Evolutionary conservation across 768 basidiomycete species (phyloP), one percentile per base, ranked within the genome.

Genomic region (Pisolithus albus): DNA sequence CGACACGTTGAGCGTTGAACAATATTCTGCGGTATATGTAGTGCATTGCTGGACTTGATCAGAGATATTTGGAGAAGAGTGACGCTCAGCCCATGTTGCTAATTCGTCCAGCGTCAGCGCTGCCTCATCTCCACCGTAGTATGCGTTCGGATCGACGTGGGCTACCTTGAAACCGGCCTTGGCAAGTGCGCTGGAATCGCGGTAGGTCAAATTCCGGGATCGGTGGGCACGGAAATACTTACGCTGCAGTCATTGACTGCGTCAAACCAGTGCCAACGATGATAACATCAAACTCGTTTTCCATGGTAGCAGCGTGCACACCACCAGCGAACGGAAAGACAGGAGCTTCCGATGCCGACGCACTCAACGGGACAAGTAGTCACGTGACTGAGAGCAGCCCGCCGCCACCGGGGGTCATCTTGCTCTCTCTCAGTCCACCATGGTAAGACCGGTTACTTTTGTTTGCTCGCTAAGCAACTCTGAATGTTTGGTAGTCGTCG

Each of bases 211-310:
- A 8, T 7, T 30, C 49, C 18, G 26, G 50, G 49, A 32, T 47
- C 34, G 50, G 47, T 24, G 26, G n/a, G 47, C 45, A 48, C 45
- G 47, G 3, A 16, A 0, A 1, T 11, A 30, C 49, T 80, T 71
- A 95, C 92, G 93, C 91, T 57, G 93, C 90, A 47, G 79, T 68
- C 34, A 97, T 90, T 10, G 92, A 92, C 62, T 94, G 85, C 34
- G 85, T 76, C 4, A 97, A 71, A 1, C 86, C 88, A n/a, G 88
- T 90, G 5, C 88, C 87, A 43, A 89, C 65, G 38, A 90, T 71
- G 37, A 86, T 72, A 28, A 80, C 79, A 56, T 91, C 86, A 56
- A 88, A 86, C 36, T 70, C 62, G 53, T 68, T 59, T 2, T 74
- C 69, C 71, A 72, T 75, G 0, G 43, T 23, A 7, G 16, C 11